Percentiles rank a stretch among this genome's conserved stretches.
Conservation (phyloP, 257 asterid species). For the Solanum ossicruentum region DNA sequence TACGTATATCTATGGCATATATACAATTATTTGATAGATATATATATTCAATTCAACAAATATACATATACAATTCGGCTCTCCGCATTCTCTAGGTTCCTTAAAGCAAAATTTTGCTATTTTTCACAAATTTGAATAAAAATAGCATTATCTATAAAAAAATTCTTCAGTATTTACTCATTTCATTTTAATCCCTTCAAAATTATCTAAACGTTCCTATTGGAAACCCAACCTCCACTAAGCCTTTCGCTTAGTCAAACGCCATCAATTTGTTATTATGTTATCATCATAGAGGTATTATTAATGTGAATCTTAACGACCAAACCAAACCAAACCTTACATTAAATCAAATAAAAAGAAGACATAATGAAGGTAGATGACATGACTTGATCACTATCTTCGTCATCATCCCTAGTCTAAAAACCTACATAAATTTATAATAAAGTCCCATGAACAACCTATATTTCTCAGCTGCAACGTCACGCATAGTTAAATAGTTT, state of each 20-base stretch:
- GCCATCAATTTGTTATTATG: not conserved
- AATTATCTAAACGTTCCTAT: not conserved
- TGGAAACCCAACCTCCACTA: not conserved
- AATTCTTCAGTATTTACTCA: not conserved
- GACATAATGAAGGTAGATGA: slow-evolving; percentile 1
- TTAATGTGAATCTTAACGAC: not conserved
- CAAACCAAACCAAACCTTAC: slow-evolving; percentile 3
- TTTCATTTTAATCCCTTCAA: not conserved
- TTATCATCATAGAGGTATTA: not conserved
- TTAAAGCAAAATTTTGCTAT: no score
- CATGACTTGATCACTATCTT: slow-evolving; percentile 6
- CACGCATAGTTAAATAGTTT: slow-evolving; percentile 7
- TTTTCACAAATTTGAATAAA: no score
- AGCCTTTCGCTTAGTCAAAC: not conserved
- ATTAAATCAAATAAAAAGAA: not conserved
- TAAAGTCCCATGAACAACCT: not conserved
- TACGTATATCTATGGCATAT: no score
- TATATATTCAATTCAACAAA: no score
- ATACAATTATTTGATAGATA: no score
- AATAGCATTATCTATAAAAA: not conserved
- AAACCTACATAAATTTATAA: not conserved
- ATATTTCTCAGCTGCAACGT: not conserved
- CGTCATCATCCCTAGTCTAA: not conserved
- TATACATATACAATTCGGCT: no score
- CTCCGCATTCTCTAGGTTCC: no score